phyloP scores from a whole-genome alignment of 2,329 filamentous ascomycete species.

The Sporothrix brunneoviolacea region DNA sequence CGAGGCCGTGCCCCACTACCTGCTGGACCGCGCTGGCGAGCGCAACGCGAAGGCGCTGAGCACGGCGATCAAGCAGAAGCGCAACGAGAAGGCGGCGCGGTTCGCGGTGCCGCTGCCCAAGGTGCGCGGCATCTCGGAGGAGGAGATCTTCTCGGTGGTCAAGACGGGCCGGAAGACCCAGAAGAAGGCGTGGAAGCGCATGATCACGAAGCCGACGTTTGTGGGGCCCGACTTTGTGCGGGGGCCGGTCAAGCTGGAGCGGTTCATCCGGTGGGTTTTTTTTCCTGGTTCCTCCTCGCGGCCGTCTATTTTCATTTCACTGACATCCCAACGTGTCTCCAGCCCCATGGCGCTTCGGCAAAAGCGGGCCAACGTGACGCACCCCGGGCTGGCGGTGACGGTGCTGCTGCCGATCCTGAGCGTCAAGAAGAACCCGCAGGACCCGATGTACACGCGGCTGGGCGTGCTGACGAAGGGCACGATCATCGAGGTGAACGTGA shows the following conservation, averaged over 20 bases:
- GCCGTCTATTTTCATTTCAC: no score
- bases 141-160: slow-evolving; percentile 78
- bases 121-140: slow-evolving; percentile 86
- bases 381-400: slow-evolving; percentile 41
- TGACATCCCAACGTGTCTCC: no score
- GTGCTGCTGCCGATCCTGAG: slow-evolving; percentile 76
- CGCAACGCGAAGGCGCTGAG: slow-evolving; percentile 46
- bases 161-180: slow-evolving; percentile 70
- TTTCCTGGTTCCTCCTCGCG: no score
- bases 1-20: slow-evolving; percentile 82
- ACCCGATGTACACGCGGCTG: slow-evolving; percentile 85
- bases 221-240: slow-evolving; percentile 87
- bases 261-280: slow-evolving; percentile 44
- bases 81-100: slow-evolving; percentile 86
- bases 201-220: slow-evolving; percentile 76
- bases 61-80: slow-evolving; percentile 91
- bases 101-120: slow-evolving; percentile 91
- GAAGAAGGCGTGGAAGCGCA: slow-evolving; percentile 60
- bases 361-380: slow-evolving; percentile 66
- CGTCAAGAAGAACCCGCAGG: slow-evolving; percentile 70
- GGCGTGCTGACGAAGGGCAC: slow-evolving; percentile 73
- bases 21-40: slow-evolving; percentile 70
- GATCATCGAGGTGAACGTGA: slow-evolving; percentile 83
- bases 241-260: slow-evolving; percentile 72
- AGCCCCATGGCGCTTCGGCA: slow-evolving; percentile 51